phyloP scores from a whole-genome alignment of 139 green algal species.

The Coccomyxa sp. region DNA sequence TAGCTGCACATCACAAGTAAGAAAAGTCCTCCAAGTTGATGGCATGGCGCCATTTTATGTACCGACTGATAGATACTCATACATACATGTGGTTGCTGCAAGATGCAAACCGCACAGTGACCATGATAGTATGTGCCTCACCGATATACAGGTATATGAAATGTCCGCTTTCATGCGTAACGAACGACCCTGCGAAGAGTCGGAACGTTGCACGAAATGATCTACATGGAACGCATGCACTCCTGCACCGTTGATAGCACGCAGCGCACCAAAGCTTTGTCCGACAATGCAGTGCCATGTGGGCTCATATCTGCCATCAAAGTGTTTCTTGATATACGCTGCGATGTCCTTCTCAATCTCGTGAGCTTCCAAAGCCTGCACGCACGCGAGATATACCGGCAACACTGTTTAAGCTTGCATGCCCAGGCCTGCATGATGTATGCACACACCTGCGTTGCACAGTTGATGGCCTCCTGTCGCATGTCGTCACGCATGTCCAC shows the following conservation, averaged over 20 bases:
- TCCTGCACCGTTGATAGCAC: neutral
- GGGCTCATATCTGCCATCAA: constrained; percentile 95
- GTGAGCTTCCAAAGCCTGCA: constrained; percentile 92
- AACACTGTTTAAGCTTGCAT: neutral
- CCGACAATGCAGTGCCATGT: constrained; percentile 99
- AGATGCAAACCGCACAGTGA: too few species aligned
- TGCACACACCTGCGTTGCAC: constrained; percentile 68
- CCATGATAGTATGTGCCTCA: neutral
- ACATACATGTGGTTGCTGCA: neutral
- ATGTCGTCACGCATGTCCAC: constrained; percentile 97
- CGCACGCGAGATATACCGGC: neutral
- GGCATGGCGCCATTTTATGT: neutral
- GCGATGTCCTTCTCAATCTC: constrained; percentile 99
- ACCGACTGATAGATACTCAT: neutral
- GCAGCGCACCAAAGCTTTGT: constrained; percentile 84
- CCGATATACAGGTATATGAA: constrained; percentile 99
- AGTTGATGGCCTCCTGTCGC: constrained; percentile 89
- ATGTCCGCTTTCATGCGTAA: constrained; percentile 98
- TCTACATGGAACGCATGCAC: neutral
- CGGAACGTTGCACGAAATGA: neutral
- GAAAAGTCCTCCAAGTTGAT: neutral
- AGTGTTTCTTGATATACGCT: constrained; percentile 99
- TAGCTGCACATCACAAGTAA: neutral
- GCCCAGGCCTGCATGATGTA: neutral
- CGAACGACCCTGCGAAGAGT: constrained; percentile 78